These are phyloP conservation scores for Arctium minus DNA, from an alignment of 129 eudicot genomes.

Conservation along the genomic window DNA sequence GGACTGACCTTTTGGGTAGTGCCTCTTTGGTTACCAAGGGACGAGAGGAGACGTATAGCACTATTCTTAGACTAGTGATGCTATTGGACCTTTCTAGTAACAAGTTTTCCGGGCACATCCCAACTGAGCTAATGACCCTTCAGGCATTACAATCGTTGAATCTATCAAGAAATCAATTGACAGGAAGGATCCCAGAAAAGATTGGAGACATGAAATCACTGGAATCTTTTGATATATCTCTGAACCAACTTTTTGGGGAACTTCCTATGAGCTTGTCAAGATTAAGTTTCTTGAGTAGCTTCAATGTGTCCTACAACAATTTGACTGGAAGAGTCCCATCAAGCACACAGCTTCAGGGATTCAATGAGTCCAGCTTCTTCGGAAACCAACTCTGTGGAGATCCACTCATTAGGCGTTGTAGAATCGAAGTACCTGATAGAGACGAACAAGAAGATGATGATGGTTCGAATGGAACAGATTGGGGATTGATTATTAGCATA, in stretches of 20 bases:
- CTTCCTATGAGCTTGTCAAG: not conserved
- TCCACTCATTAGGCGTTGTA: not conserved
- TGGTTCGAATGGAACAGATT: not conserved
- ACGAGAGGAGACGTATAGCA: not conserved
- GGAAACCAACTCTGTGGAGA: not conserved
- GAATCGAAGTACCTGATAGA: not conserved
- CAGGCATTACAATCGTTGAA: not conserved
- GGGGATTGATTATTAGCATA: conserved; percentile 14
- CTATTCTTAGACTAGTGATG: not conserved
- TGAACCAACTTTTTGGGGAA: not conserved
- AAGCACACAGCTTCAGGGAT: conserved; percentile 12
- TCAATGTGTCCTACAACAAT: not conserved
- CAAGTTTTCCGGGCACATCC: conserved; percentile 10
- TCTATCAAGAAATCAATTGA: not conserved
- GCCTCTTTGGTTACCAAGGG: conserved; percentile 9
- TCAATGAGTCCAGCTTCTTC: not conserved
- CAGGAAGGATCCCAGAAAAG: not conserved
- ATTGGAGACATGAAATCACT: not conserved
- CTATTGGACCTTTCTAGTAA: conserved; percentile 23
- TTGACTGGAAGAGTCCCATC: conserved; percentile 15
- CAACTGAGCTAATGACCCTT: not conserved
- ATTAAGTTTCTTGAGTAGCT: not conserved
- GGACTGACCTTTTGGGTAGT: not conserved
- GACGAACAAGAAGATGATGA: not conserved
- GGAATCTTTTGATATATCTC: not conserved